Base-by-base conservation (phyloP, 495 filamentous ascomycete species). In the Annulohypoxylon bovei region DNA sequence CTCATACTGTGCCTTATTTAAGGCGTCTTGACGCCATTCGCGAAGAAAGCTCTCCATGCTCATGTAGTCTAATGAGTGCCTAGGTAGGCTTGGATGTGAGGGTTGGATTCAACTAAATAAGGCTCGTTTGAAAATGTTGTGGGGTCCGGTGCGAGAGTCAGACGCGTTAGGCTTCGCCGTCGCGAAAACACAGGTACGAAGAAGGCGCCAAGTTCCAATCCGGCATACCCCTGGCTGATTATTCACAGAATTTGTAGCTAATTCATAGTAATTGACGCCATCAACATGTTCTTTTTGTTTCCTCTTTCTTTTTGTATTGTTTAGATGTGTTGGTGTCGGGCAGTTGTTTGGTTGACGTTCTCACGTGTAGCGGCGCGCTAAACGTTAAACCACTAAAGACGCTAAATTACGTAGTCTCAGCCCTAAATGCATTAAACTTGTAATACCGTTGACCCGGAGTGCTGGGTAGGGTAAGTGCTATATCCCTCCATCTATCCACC, bases 1-100 rank as follows among this genome's bases (percentile, higher is more conserved):
- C 50, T 98, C 95, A 79, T 97, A 92, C 75, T 99, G 94, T 60
- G 95, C 91, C 76, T 95, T 97, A 78, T 95, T 92, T 67, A 95
- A 79, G 63, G 94, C 93, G 83, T 98, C 93, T 80, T 97, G 91
- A 65, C 93, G 86, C 95, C 95, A 99, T 70, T 90, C 90, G 65
- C 93, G 89, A 54, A 99, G 87, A 72, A 93, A 97, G 59, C 88
- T 87, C 85, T 98, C 93, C 95, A 98, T 98, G 42, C 62, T 77
- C 2, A 71, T 65, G 49, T 75, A 68, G 14, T 42, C 61, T 68
- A 30, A 16, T n/a, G 18, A 46, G 11, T n/a, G n/a, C n/a, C n/a
- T n/a, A n/a, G n/a, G n/a, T 28, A 27, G 49, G 55, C 8, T 55
- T 39, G 61, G 55, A 42, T 6, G 62, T 14, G 37, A 49, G 11